Base-by-base conservation (phyloP, 2,329 filamentous ascomycete species). In the Arthrobotrys pseudoclavata region DNA sequence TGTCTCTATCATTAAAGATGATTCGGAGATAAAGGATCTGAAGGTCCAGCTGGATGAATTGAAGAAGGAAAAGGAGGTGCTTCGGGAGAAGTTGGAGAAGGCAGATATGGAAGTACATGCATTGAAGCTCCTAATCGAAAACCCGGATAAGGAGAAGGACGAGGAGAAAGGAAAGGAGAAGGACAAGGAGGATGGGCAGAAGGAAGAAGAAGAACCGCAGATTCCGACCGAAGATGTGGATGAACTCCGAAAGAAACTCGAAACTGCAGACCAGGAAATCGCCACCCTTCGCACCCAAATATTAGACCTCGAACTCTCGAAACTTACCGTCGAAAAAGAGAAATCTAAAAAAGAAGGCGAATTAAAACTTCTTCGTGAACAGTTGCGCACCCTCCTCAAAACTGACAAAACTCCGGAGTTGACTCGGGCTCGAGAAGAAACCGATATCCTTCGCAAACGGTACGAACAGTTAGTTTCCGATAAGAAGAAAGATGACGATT, bases 401-500 rank as follows among this genome's bases (percentile, higher is more conserved):
- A 31, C 61, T 4, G 70, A 26, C n/a, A 70, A 61, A 47, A 55
- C 61, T n/a, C 9, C 37, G 0, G 74, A 77, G 18, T 3, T 77
- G 1, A 68, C 3, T 31, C 61, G 67, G 18, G 34, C 61, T 31
- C 74, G 74, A 3, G 74, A 77, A 4, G 74, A 77, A 18, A 40
- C 68, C 18, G 67, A 71, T 0, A 71, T 37, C 12, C 45, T 77
- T 18, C 50, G 53, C 3, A 77, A 77, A 61, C 61, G 67, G 31
- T 77, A 77, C 37, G 74, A 70, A 9, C 66, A 77, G 47, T 40
- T 77, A 4, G 45, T 77, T 15, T 55, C 42, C 4, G 74, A 77
- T 42, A 47, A 67, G 26, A 71, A 76, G 66, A 76, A 50, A 53
- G 67, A 77, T 24, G 74, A 68, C 13, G 74, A 71, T 40, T 71